Conservation (phyloP, 2,329 filamentous ascomycete species). For the Cryoendolithus antarcticus region DNA sequence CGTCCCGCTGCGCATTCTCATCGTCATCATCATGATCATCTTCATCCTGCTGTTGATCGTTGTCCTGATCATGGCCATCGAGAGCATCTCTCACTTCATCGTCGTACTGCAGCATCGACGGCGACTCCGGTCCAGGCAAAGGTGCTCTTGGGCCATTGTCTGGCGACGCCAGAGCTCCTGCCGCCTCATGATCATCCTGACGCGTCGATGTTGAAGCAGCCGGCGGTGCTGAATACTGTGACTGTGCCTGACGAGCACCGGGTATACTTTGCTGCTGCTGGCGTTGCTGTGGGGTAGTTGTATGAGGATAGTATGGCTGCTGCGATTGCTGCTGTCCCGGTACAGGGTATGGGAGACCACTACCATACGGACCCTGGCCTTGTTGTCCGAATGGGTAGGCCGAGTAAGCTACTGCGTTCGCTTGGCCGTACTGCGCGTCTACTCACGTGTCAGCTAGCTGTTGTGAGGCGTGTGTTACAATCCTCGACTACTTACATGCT, state of each 20-base stretch:
- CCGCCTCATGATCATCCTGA: constrained; percentile 3
- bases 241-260: too few relatives aligned
- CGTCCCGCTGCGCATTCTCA: constrained; percentile 7
- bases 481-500: too few relatives aligned
- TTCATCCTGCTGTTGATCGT: constrained; percentile 5
- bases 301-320: constrained; percentile 3
- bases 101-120: constrained; percentile 5
- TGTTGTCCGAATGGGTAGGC: too few relatives aligned
- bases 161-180: constrained; percentile 7
- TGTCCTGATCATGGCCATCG: constrained; percentile 1
- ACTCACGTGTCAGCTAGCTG: too few relatives aligned
- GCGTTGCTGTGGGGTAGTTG: too few relatives aligned
- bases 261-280: too few relatives aligned
- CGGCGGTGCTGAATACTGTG: too few relatives aligned
- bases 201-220: constrained; percentile 3
- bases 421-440: too few relatives aligned
- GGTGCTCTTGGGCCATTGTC: constrained; percentile 17
- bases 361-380: too few relatives aligned
- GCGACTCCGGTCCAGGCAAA: constrained; percentile 12
- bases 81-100: constrained; percentile 5
- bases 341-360: too few relatives aligned
- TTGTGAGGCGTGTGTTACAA: too few relatives aligned
- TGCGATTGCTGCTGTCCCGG: constrained; percentile 2
- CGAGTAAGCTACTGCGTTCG: too few relatives aligned
- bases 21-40: constrained; percentile 15